phyloP scores from a whole-genome alignment of 2,329 filamentous ascomycete genomes.

The Colletotrichum incanum region DNA sequence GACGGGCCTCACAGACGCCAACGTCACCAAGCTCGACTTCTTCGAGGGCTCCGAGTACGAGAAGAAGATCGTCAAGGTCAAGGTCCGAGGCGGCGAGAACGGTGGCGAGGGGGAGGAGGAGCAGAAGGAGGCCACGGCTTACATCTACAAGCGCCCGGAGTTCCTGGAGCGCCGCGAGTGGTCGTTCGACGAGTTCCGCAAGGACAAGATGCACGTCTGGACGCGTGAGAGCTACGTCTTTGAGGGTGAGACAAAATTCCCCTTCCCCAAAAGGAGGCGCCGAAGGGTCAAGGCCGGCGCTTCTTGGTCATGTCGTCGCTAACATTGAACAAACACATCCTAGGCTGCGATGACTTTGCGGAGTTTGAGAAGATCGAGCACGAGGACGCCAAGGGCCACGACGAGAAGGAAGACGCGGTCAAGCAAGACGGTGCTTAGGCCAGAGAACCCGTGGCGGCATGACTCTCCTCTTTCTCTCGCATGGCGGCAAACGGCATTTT shows the following conservation, averaged over 20 bases:
- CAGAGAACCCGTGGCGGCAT: not conserved
- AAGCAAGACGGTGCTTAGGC: slow-evolving; percentile 24
- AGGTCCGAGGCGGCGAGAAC: slow-evolving; percentile 55
- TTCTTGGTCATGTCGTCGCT: slow-evolving; percentile 4
- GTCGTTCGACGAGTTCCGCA: slow-evolving; percentile 88
- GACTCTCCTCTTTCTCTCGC: not conserved
- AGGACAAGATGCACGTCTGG: slow-evolving; percentile 77
- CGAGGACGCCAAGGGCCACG: slow-evolving; percentile 19
- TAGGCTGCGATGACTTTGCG: slow-evolving; percentile 36
- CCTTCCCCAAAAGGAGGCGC: not conserved
- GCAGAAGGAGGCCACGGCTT: slow-evolving; percentile 71
- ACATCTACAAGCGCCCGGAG: slow-evolving; percentile 71
- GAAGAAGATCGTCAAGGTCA: slow-evolving; percentile 69
- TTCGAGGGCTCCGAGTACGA: slow-evolving; percentile 88
- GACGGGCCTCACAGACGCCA: slow-evolving; percentile 82
- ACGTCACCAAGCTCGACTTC: slow-evolving; percentile 81
- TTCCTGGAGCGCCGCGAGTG: slow-evolving; percentile 82
- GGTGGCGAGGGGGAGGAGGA: slow-evolving; percentile 58
- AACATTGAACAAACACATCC: slow-evolving; percentile 6
- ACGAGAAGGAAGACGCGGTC: slow-evolving; percentile 14
- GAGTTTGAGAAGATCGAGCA: slow-evolving; percentile 33
- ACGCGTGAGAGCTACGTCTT: slow-evolving; percentile 66
- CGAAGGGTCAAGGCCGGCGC: not conserved
- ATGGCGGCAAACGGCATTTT: slow-evolving; percentile 37
- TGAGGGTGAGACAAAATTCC: slow-evolving; percentile 52